Conservation (phyloP, 371 early-diverging fungal genomes). For the Mucor piriformis region DNA sequence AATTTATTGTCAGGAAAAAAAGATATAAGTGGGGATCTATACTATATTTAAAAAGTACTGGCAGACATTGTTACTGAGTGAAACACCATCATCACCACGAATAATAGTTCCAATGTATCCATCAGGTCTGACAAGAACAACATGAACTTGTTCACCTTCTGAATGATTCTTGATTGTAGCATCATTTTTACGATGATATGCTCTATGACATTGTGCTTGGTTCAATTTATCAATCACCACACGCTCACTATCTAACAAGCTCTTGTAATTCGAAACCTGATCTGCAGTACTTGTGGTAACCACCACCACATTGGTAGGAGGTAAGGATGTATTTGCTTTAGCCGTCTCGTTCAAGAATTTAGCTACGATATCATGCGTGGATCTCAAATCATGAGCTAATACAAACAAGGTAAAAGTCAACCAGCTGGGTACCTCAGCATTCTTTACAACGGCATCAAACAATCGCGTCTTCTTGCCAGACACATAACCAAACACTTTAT, state of each 20-base stretch:
- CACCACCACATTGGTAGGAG: constrained; percentile 17
- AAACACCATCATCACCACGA: constrained; percentile 14
- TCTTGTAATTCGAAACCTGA: constrained; percentile 21
- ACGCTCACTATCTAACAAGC: constrained; percentile 14
- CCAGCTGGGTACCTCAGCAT: constrained; percentile 21
- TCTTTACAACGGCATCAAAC: constrained; percentile 27
- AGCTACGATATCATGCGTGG: constrained; percentile 14
- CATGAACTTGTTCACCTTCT: constrained; percentile 15
- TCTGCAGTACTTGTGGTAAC: constrained; percentile 42
- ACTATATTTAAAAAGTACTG: constrained; percentile 21
- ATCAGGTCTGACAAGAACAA: constrained; percentile 41
- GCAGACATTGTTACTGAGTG: constrained; percentile 13
- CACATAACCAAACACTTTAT: constrained; percentile 35
- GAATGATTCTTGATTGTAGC: neutral
- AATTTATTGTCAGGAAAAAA: neutral
- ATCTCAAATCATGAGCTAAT: constrained; percentile 34
- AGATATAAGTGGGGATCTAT: neutral
- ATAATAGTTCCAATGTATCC: constrained; percentile 43
- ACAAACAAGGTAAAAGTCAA: constrained; percentile 37
- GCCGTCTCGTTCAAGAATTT: constrained; percentile 18
- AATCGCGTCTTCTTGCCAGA: constrained; percentile 39
- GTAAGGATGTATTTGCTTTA: constrained; percentile 6
- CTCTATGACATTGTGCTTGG: constrained; percentile 45
- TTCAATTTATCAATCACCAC: constrained; percentile 47
- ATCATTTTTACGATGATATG: constrained; percentile 20